Conservation (phyloP, 192 early-diverging fungal genomes). For the Rhizoclosmatium globosum region DNA sequence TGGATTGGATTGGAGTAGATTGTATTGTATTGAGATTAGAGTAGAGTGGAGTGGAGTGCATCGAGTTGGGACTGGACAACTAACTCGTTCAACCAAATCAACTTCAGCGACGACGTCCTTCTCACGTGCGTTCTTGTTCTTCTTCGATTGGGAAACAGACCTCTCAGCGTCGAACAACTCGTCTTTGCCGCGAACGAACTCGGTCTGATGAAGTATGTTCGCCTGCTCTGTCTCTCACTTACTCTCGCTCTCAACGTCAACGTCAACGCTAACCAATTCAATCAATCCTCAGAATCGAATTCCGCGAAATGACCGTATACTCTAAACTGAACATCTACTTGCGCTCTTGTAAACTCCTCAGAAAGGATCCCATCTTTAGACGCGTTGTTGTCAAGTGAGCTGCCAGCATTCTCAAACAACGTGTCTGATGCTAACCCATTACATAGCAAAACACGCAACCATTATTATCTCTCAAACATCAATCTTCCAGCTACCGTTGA, state of each 20-base stretch:
- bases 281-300: neutral
- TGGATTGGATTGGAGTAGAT: too few species aligned
- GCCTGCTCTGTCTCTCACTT: neutral
- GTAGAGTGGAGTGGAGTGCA: too few species aligned
- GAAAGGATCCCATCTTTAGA: constrained; percentile 10
- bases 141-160: neutral
- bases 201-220: neutral
- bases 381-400: constrained; percentile 28
- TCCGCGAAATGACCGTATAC: neutral
- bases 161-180: neutral
- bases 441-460: constrained; percentile 12
- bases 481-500: neutral
- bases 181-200: neutral
- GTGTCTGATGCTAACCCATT: too few species aligned
- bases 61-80: too few species aligned
- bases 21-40: too few species aligned
- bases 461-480: constrained; percentile 15
- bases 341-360: neutral
- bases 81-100: too few species aligned
- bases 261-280: neutral
- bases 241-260: neutral
- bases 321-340: constrained; percentile 21
- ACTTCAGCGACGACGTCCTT: constrained; percentile 11
- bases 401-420: neutral
- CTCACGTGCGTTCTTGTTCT: neutral